Evolutionary conservation across 2,329 filamentous ascomycete genomes (phyloP), one percentile per base, ranked within the genome.

Genomic region (Rachicladosporium sp.): DNA sequence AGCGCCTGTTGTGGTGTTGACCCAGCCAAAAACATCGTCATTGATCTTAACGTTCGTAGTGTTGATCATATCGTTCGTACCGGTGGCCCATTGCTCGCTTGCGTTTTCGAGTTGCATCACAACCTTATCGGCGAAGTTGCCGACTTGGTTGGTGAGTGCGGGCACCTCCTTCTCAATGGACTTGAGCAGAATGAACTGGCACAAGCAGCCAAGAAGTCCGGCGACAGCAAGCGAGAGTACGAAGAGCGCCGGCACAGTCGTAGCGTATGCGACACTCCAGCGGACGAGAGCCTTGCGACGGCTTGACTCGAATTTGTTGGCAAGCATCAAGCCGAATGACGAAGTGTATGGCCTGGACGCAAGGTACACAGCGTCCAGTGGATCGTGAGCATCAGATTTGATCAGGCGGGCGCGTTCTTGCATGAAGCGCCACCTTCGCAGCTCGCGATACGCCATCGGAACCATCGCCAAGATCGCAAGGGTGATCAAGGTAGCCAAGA

Each of bases 331-430:
- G 31, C 88, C 89, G 21, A 73, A 65, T 2, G 71, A 70, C 1
- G 85, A 76, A 1, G 86, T 84, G 50, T 80, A 76, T 1, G 89
- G 87, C 13, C 86, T 76, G 29, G 85, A 88, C 27, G 81, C 78
- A 49, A 95, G 82, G 62, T 95, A 93, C 32, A 93, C 76, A 29
- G 88, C 78, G 56, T 96, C 89, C 71, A 94, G 78, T 1, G 82
- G 74, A 53, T 96, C 87, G 55, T 78, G 78, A 23, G 76, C 73
- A 40, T 80, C 68, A 48, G 73, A 67, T 34, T 70, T 66, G 49
- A 93, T 71, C 27, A 87, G 67, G 40, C 70, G 66, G 13, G 83
- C 75, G 43, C 80, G 78, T 48, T 79, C 68, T 58, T 80, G 74
- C 70, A 87, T 82, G 27, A 69, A 71, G 34, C 76, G 73, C 76